Evolutionary conservation across 176 grass and related monocot genomes (phyloP).

Genomic region (Carex myosuroides): DNA sequence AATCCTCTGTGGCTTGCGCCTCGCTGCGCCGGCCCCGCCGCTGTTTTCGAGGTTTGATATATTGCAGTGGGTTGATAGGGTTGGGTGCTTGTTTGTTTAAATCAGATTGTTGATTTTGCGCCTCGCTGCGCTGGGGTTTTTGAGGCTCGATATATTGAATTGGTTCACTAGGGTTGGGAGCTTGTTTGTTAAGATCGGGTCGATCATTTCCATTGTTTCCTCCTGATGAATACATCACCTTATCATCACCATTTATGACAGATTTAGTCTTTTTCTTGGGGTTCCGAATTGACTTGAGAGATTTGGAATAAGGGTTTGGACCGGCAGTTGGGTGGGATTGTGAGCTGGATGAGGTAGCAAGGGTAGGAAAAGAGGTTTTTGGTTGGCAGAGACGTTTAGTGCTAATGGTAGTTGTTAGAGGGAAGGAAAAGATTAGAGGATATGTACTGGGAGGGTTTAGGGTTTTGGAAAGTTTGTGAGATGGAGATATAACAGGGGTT

Average conservation of each 20-base stretch:
- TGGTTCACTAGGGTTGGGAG: neutral
- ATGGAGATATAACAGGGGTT: neutral
- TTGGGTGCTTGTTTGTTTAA: conserved; percentile 6
- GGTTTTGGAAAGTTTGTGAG: neutral
- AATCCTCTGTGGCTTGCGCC: conserved; percentile 59
- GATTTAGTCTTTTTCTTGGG: neutral
- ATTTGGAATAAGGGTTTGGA: conserved; percentile 16
- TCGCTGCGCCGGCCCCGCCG: conserved; percentile 47
- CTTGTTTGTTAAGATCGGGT: neutral
- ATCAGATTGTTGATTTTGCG: neutral
- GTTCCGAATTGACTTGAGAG: neutral
- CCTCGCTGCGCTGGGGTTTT: neutral
- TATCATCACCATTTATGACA: neutral
- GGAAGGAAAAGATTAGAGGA: neutral
- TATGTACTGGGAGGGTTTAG: neutral
- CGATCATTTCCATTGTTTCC: conserved; percentile 3
- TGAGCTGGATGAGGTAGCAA: conserved; percentile 22
- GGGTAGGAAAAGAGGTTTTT: conserved; percentile 25
- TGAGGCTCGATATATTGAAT: conserved; percentile 32
- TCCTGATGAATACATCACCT: neutral
- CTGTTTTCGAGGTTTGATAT: conserved; percentile 44
- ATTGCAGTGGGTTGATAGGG: neutral
- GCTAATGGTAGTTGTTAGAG: conserved; percentile 1
- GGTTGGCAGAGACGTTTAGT: conserved; percentile 5
- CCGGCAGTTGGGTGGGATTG: neutral